Base-by-base conservation (phyloP, 2,329 filamentous ascomycete genomes). In the Claviceps purpurea region DNA sequence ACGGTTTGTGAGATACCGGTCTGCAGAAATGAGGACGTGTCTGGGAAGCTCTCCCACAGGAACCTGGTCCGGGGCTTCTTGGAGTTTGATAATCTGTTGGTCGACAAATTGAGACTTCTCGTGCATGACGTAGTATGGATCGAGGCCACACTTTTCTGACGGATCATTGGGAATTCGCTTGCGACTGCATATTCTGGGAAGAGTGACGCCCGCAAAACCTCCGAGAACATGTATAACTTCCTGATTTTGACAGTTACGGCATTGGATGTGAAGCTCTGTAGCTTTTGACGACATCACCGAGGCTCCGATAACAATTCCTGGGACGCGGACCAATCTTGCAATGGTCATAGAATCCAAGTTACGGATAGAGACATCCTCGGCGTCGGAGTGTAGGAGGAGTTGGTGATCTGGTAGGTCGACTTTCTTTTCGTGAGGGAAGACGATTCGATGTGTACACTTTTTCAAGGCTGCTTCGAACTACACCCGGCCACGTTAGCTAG, bases 201-300 rank as follows among this genome's bases (percentile, higher is more conserved):
- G 77, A 18, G 87, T 84, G 5, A 97, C 79, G 39, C 90, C 89
- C 0, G 88, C 79, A 67, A 98, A 97, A 37, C 93, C 93, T 46
- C 89, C 89, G 2, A 84, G 75, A 16, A 98, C 80, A 1, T 80
- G 76, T 16, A 97, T 70, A 24, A 78, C 77, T 57, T 87, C 77
- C 37, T 78, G 76, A 59, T 89, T 79, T 54, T 84, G 78, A 69
- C 93, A 98, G 62, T 83, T 89, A 57, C 89, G 82, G 72, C 93
- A 98, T 68, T 94, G 83, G 50, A 98, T 85, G 55, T 87, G 79
- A 24, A 98, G 76, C 26, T 83, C 76, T 6, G 89, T 96, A 5
- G 93, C 89, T 73, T 98, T 97, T 13, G 91, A 97, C 2, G 90
- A 95, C 67, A 97, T 85, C 18, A 95, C 95, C 1, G 91, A 96